A percentile compares a stretch with the other conserved stretches of the same genome.
phyloP scores from a whole-genome alignment of 345 rosid species.

The Sonneratia alba region DNA sequence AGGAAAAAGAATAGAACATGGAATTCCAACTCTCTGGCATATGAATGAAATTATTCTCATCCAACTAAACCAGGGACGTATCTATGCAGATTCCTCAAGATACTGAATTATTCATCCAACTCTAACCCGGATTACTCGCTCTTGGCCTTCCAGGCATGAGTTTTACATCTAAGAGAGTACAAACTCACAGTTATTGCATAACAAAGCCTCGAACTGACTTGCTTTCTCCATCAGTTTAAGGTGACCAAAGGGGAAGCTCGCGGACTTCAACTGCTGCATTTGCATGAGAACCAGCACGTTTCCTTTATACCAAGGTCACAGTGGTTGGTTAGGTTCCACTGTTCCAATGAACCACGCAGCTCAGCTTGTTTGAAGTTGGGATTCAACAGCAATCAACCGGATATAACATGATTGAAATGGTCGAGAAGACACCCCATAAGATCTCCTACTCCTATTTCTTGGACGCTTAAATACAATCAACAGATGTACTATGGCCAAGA shows the following conservation, averaged over 20 bases:
- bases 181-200: too few relatives aligned
- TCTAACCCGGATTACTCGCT: not conserved
- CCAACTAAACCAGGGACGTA: not conserved
- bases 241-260: too few relatives aligned
- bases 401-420: not conserved
- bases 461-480: too few relatives aligned
- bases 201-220: too few relatives aligned
- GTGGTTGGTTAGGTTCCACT: constrained; percentile 4
- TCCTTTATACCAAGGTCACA: too few relatives aligned
- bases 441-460: not conserved
- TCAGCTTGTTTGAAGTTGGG: not conserved
- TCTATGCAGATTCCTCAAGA: too few relatives aligned
- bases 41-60: too few relatives aligned
- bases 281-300: too few relatives aligned
- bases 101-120: too few relatives aligned
- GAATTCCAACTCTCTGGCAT: not conserved
- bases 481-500: not conserved
- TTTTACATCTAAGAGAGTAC: too few relatives aligned
- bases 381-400: not conserved
- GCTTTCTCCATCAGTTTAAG: not conserved
- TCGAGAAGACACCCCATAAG: not conserved
- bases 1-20: not conserved
- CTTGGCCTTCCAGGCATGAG: not conserved
- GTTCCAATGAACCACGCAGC: not conserved
- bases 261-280: too few relatives aligned